Percentiles rank a stretch among this genome's conserved stretches.
Conservation (phyloP, 768 basidiomycete species). For the Lyophyllum shimeji region DNA sequence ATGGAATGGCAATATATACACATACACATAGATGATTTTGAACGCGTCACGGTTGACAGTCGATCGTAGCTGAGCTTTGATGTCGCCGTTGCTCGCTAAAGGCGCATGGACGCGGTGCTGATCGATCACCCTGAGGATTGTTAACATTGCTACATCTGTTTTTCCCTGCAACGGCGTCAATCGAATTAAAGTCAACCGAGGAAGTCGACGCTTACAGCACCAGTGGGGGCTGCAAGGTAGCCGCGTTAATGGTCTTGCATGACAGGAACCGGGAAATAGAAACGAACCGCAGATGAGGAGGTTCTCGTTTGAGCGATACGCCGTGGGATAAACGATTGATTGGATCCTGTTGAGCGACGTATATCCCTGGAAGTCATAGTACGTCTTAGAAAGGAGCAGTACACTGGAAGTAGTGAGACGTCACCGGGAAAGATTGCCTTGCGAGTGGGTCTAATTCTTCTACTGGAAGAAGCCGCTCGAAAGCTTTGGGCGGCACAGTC, state of each 20-base stretch:
- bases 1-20: not conserved
- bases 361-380: conserved; percentile 62
- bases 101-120: conserved; percentile 50
- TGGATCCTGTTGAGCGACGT: conserved; percentile 88
- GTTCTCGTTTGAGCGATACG: conserved; percentile 95
- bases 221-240: conserved; percentile 77
- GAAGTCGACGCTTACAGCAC: conserved; percentile 73
- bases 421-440: conserved; percentile 81
- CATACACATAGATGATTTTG: conserved; percentile 96
- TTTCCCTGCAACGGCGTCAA: conserved; percentile 68
- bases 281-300: conserved; percentile 85
- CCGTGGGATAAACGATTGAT: conserved; percentile 90
- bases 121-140: conserved; percentile 83
- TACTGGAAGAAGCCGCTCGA: conserved; percentile 73
- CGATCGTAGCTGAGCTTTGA: conserved; percentile 34
- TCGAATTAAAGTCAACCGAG: not conserved
- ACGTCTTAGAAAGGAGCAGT: no score
- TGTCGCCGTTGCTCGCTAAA: not conserved
- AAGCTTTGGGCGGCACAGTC: conserved; percentile 66
- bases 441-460: conserved; percentile 75
- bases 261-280: conserved; percentile 1
- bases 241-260: not conserved
- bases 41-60: conserved; percentile 72
- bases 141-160: conserved; percentile 96
- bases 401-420: conserved; percentile 11